Conservation (phyloP, 306 rosid genomes). For the Mucuna pruriens region DNA sequence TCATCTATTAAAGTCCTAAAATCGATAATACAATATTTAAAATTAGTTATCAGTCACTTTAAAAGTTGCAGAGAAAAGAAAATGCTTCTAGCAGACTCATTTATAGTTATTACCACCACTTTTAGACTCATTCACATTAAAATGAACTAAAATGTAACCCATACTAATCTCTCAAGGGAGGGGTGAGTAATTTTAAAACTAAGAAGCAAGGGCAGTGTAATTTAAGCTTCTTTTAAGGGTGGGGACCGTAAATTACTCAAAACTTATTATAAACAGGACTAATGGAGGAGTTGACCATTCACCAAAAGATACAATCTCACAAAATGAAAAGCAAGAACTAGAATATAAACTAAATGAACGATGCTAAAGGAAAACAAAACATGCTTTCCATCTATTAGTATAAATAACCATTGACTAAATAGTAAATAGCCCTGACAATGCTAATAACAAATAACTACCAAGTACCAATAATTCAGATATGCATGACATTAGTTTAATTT, state of each 20-base stretch:
- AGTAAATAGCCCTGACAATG: background rate
- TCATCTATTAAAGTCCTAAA: background rate
- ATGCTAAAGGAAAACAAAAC: constrained; percentile 11
- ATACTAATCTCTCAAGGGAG: background rate
- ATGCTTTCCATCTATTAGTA: background rate
- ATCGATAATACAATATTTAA: background rate
- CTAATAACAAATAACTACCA: constrained; percentile 22
- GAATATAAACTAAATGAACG: background rate
- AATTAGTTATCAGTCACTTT: background rate
- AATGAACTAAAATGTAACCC: background rate
- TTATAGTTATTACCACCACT: background rate
- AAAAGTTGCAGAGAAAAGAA: background rate
- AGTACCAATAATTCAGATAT: background rate
- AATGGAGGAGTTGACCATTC: background rate
- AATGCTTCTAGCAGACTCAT: background rate
- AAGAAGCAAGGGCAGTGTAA: background rate
- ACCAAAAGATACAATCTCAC: constrained; percentile 9
- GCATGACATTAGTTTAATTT: background rate
- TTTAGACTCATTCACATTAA: background rate
- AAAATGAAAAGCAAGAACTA: background rate
- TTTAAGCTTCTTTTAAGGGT: background rate
- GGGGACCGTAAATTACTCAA: background rate
- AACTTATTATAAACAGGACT: background rate
- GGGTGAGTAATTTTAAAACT: background rate
- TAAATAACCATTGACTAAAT: background rate